These are phyloP conservation scores for Cyathus striatus DNA, from an alignment of 768 basidiomycete species.

Conservation along the genomic window DNA sequence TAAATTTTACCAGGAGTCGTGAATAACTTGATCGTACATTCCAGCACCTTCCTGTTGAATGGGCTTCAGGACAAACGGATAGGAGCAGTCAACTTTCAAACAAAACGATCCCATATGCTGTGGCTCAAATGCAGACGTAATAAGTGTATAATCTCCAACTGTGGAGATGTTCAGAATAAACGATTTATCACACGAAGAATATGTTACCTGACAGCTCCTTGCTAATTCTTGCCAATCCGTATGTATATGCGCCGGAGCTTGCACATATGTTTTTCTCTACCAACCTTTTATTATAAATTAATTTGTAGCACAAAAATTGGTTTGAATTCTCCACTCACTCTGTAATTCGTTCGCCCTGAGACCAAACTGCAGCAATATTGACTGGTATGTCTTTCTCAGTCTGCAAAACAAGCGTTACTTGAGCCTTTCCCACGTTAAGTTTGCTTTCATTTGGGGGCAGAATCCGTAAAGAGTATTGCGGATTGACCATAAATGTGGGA, in stretches of 20 bases:
- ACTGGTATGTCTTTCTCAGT: conserved; percentile 65
- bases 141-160: conserved; percentile 80
- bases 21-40: conserved; percentile 69
- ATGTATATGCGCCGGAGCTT: conserved; percentile 78
- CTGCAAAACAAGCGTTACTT: conserved; percentile 42
- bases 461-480: conserved; percentile 75
- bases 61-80: conserved; percentile 52
- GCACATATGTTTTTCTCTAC: conserved; percentile 64
- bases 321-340: conserved; percentile 49
- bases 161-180: conserved; percentile 1
- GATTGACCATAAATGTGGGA: conserved; percentile 85
- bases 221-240: conserved; percentile 61
- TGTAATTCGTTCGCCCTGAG: conserved; percentile 63
- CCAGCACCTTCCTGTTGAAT: conserved; percentile 89
- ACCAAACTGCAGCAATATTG: conserved; percentile 72
- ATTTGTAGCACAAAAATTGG: neutral
- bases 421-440: conserved; percentile 16
- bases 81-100: conserved; percentile 58
- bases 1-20: conserved; percentile 80
- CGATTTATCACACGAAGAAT: neutral
- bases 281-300: conserved; percentile 27
- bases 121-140: conserved; percentile 85
- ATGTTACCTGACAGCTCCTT: conserved; percentile 48
- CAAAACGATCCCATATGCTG: conserved; percentile 60
- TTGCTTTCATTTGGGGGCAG: conserved; percentile 23